Percentiles rank a stretch among this genome's conserved stretches.
These are phyloP conservation scores for Rhynchospora breviuscula DNA, from an alignment of 176 grass and related monocot species.

Conservation along the genomic window DNA sequence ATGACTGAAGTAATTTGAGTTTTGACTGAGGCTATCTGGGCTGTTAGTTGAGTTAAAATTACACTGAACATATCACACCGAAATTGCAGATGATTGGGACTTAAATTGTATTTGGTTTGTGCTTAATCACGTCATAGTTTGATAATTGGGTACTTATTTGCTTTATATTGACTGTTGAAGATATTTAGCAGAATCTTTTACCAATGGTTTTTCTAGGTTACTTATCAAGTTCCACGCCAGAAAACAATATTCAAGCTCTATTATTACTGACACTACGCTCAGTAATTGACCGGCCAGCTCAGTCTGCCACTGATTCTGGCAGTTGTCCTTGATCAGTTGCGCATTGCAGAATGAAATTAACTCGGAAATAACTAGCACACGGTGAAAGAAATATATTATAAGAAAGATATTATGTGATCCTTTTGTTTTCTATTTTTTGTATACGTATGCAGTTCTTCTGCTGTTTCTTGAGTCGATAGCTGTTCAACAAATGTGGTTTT, in stretches of 20 bases:
- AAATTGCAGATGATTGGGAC: not conserved
- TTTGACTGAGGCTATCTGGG: not conserved
- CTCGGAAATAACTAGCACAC: not conserved
- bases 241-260: not conserved
- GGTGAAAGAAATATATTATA: not conserved
- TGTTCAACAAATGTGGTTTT: constrained; percentile 75
- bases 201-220: not conserved
- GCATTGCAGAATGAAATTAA: not conserved
- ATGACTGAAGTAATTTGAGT: not conserved
- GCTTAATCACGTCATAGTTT: not conserved
- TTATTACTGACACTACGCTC: not conserved
- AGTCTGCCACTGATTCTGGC: not conserved
- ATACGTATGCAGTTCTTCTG: constrained; percentile 73
- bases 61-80: not conserved
- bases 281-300: not conserved
- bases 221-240: not conserved
- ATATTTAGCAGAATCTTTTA: constrained; percentile 1
- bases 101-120: not conserved
- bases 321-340: not conserved
- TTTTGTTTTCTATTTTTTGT: not conserved
- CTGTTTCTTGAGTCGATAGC: constrained; percentile 92
- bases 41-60: not conserved
- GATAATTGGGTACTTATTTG: not conserved
- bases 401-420: not conserved
- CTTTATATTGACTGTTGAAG: not conserved